Percentiles rank a stretch among this genome's conserved stretches.
Conservation (phyloP, 2,329 filamentous ascomycete genomes). For the Onygena corvina region DNA sequence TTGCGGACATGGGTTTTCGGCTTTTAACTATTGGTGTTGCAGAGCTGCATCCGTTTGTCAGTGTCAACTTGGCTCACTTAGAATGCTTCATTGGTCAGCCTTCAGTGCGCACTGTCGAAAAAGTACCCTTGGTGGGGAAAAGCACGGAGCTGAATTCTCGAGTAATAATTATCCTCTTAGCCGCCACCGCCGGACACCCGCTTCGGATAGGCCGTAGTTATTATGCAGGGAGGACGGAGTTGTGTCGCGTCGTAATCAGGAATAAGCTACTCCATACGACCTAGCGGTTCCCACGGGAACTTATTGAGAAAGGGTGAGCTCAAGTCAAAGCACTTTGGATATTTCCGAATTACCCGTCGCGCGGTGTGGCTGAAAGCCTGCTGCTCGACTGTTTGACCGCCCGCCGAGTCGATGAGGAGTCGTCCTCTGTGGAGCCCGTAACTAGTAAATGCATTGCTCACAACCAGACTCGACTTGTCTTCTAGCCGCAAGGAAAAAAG, state of each 20-base stretch:
- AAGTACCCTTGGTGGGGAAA: neutral
- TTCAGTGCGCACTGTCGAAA: neutral
- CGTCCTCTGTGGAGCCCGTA: neutral
- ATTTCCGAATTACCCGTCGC: neutral
- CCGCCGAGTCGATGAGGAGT: neutral
- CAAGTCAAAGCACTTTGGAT: too few relatives aligned
- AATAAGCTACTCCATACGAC: neutral
- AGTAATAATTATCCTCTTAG: neutral
- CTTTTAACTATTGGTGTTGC: neutral
- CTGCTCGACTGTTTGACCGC: neutral
- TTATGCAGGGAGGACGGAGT: too few relatives aligned
- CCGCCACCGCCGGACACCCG: neutral
- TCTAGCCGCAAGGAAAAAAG: too few relatives aligned
- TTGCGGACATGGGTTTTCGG: neutral
- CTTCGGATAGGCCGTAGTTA: conserved; percentile 1
- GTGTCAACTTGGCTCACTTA: too few relatives aligned
- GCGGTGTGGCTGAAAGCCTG: neutral
- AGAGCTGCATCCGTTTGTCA: neutral
- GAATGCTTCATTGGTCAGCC: neutral
- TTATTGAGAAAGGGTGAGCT: too few relatives aligned
- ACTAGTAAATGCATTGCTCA: too few relatives aligned
- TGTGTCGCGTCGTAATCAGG: too few relatives aligned
- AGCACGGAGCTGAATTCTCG: neutral
- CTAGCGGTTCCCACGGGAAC: neutral
- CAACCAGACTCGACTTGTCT: too few relatives aligned